Base-by-base conservation (phyloP, 139 green algal species). In the Pleodorina starrii region DNA sequence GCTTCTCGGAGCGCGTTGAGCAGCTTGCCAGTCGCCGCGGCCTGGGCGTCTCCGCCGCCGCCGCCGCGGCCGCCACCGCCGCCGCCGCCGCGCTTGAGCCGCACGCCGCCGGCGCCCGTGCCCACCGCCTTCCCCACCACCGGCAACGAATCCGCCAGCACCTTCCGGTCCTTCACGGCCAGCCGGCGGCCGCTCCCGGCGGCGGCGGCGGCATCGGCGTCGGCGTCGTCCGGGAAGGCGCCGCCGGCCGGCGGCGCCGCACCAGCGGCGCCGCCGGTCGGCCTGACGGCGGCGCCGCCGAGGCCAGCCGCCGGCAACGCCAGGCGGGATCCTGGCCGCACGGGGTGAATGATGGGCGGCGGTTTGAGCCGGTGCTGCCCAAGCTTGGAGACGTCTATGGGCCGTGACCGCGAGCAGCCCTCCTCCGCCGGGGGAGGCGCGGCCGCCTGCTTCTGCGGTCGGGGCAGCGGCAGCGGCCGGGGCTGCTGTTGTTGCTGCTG, bases 321-420 rank as follows among this genome's bases (percentile, higher is more conserved):
- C 29, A 59, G 63, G 0, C 17, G 27, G 3, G 38, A 40, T 2
- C 82, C 60, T 0, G 68, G 82, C 5, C 82, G 82, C 7, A 80
- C 43, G 23, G 82, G 63, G 29, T 69, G 44, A 0, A 79, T 29
- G 60, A 79, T 19, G 0, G 82, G 82, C 17, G 82, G n/a, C 19
- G 82, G 82, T 63, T 88, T 88, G 63, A 38, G 35, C 12, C 44
- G n/a, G 82, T 88, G 82, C 32, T 51, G 19, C 25, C 82, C 82
- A 0, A 88, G 66, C 27, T 75, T 63, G 17, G 63, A 69, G 10
- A 16, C 6, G 68, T 88, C 66, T 17, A 88, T 69, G 43, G 82
- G 44, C 5, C 46, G 32, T 1, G 63, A 38, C n/a, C 82, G 63
- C 0, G 82, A 43, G 78, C 77, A 87, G 25, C 87, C 57, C 27